Evolutionary conservation across 2,329 filamentous ascomycete genomes (phyloP).

Genomic region (Cladophialophora yegresii): DNA sequence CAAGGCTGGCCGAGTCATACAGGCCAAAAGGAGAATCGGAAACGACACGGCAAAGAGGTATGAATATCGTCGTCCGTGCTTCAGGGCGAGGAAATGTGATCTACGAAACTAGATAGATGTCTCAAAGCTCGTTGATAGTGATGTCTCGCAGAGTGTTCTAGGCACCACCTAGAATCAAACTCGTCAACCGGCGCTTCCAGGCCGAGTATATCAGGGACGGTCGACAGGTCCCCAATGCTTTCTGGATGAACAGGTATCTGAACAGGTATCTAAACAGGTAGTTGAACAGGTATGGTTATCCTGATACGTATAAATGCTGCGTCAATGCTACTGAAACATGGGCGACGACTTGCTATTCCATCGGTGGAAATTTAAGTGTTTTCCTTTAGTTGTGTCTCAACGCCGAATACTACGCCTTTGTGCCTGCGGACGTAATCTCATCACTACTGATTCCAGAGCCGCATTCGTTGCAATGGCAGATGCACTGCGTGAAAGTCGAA

Average conservation of each 20-base stretch:
- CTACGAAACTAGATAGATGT: slow-evolving; percentile 39
- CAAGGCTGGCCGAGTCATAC: slow-evolving; percentile 33
- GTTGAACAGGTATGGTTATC: background rate
- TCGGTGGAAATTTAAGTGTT: background rate
- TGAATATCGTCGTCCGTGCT: slow-evolving; percentile 39
- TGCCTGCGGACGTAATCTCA: slow-evolving; percentile 48
- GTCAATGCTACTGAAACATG: background rate
- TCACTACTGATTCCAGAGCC: slow-evolving; percentile 44
- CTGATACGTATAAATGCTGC: too few relatives aligned
- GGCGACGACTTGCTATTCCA: background rate
- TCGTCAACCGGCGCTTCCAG: slow-evolving; percentile 28
- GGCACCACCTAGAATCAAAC: slow-evolving; percentile 32
- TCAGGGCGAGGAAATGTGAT: slow-evolving; percentile 40
- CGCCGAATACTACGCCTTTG: slow-evolving; percentile 50
- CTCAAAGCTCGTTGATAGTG: slow-evolving; percentile 44
- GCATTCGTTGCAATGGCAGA: slow-evolving; percentile 43
- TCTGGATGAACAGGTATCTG: background rate
- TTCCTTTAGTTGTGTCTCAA: slow-evolving; percentile 43
- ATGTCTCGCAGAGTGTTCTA: slow-evolving; percentile 25
- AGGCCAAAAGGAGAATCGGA: slow-evolving; percentile 44
- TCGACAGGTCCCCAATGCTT: background rate
- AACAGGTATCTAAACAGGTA: background rate
- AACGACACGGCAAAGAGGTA: slow-evolving; percentile 44
- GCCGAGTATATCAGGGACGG: background rate
- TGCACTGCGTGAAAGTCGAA: slow-evolving; percentile 35